These are phyloP conservation scores for Neopestalotiopsis rosae DNA, from an alignment of 2,329 filamentous ascomycete species.

Conservation along the genomic window DNA sequence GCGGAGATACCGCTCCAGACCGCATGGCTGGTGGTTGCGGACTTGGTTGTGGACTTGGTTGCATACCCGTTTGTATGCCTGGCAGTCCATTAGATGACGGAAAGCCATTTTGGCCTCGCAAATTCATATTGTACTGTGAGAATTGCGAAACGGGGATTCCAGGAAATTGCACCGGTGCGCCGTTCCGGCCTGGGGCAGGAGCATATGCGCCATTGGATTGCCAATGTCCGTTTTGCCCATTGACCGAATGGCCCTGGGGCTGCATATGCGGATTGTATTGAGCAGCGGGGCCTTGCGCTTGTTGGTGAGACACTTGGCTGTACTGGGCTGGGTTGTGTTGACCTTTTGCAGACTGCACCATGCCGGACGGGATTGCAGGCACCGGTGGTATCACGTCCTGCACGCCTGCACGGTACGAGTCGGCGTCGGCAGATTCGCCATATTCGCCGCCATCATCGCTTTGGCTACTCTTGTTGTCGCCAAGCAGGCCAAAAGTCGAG, in stretches of 20 bases:
- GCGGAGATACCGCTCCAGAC: conserved; percentile 19
- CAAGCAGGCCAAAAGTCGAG: conserved; percentile 57
- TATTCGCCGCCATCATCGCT: conserved; percentile 44
- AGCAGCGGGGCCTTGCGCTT: conserved; percentile 21
- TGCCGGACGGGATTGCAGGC: conserved; percentile 10
- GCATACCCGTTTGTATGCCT: conserved; percentile 26
- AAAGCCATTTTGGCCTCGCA: conserved; percentile 23
- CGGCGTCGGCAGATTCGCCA: conserved; percentile 30
- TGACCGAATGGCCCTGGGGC: background rate
- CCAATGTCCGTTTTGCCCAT: conserved; percentile 23
- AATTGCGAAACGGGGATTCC: conserved; percentile 14
- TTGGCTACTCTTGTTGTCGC: conserved; percentile 35
- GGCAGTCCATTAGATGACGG: conserved; percentile 27
- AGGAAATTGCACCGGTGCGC: conserved; percentile 7
- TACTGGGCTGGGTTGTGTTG: conserved; percentile 9
- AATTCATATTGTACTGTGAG: conserved; percentile 22
- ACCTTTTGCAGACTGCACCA: conserved; percentile 3
- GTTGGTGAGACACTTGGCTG: background rate
- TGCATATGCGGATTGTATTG: conserved; percentile 25
- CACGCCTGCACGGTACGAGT: conserved; percentile 28
- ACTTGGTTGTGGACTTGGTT: conserved; percentile 29
- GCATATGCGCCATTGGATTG: conserved; percentile 19
- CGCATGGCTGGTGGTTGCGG: conserved; percentile 24
- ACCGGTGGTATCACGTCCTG: conserved; percentile 30
- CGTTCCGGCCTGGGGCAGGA: background rate